Conservation (phyloP, 257 asterid genomes). For the Ilex aquifolium region DNA sequence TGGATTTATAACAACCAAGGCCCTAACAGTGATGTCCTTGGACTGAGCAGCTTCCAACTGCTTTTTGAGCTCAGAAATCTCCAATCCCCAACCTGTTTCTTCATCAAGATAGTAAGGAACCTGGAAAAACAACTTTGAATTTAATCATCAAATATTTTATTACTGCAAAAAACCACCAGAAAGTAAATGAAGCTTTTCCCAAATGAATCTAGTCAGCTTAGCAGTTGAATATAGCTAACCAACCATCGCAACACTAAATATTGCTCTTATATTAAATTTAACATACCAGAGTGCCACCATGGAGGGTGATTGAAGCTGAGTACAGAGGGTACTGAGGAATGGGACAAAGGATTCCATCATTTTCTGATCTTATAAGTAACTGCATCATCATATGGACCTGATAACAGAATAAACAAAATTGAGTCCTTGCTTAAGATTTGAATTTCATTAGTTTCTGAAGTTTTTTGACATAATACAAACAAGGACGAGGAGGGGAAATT, state of each 20-base stretch:
- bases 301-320: conserved; percentile 83
- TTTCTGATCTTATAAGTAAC: conserved; percentile 64
- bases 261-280: neutral
- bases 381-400: conserved; percentile 99
- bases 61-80: conserved; percentile 65
- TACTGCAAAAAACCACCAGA: neutral
- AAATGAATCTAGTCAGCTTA: neutral
- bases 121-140: conserved; percentile 26
- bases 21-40: conserved; percentile 63
- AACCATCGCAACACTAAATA: neutral
- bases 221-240: neutral
- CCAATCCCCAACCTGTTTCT: conserved; percentile 96
- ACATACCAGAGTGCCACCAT: conserved; percentile 94
- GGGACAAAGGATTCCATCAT: conserved; percentile 94
- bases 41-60: conserved; percentile 82
- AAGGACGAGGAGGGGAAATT: no score
- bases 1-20: conserved; percentile 95
- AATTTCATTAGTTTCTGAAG: no score
- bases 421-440: no score
- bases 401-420: neutral
- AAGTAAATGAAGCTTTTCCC: neutral
- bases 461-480: no score
- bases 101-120: conserved; percentile 97
- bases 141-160: conserved; percentile 12
- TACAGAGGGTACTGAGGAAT: conserved; percentile 97